phyloP scores from a whole-genome alignment of 2,329 filamentous ascomycete species.

The Pseudohalonectria lignicola region DNA sequence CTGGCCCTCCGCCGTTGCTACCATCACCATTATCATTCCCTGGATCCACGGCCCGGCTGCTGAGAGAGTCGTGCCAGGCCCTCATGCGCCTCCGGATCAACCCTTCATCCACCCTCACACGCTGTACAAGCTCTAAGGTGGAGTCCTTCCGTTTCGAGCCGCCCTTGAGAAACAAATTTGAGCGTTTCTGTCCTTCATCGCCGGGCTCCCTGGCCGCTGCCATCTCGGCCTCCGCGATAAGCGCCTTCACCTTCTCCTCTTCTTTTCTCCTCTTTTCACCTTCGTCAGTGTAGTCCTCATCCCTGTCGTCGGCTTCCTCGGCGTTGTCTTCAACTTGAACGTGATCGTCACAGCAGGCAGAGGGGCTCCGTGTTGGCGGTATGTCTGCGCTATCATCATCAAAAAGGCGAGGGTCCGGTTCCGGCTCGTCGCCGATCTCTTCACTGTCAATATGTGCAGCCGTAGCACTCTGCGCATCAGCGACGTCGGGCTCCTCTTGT shows the following conservation, averaged over 20 bases:
- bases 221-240: conserved; percentile 12
- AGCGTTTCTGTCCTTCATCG: conserved; percentile 29
- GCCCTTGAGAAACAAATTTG: conserved; percentile 37
- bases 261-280: conserved; percentile 3
- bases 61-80: conserved; percentile 10
- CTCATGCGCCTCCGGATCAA: conserved; percentile 11
- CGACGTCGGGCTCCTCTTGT: too few relatives aligned
- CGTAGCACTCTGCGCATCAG: conserved; percentile 1
- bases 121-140: conserved; percentile 41
- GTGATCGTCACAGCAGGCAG: background rate
- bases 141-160: conserved; percentile 44
- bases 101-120: conserved; percentile 23
- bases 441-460: too few relatives aligned
- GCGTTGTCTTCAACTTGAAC: background rate
- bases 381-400: too few relatives aligned
- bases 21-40: background rate
- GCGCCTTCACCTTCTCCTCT: conserved; percentile 11
- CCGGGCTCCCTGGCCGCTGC: conserved; percentile 11
- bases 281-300: conserved; percentile 7
- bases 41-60: conserved; percentile 1
- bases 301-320: conserved; percentile 6
- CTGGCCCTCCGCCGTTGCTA: conserved; percentile 1
- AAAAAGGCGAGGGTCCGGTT: conserved; percentile 1
- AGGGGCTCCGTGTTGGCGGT: too few relatives aligned
- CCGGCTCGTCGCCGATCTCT: conserved; percentile 6